phyloP scores from a whole-genome alignment of 805 yeast genomes.

The Torulaspora microellipsoides region DNA sequence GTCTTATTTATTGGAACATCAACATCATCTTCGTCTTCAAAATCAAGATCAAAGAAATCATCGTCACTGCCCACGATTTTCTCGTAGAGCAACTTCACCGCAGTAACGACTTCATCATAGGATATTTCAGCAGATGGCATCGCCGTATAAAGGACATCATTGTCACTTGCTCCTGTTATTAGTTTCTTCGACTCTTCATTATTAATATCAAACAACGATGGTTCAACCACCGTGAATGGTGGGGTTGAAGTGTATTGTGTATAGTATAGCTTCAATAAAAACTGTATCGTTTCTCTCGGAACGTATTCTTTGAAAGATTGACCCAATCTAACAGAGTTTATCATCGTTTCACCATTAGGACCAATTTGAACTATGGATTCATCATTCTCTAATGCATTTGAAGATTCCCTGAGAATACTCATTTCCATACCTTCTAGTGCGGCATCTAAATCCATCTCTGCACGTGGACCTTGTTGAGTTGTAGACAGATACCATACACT shows the following conservation, averaged over 20 bases:
- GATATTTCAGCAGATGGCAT: conserved; percentile 84
- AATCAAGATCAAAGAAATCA: conserved; percentile 93
- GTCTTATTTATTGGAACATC: conserved; percentile 5
- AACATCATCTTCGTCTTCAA: conserved; percentile 82
- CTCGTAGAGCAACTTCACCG: conserved; percentile 69
- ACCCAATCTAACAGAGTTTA: conserved; percentile 81
- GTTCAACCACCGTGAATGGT: conserved; percentile 49
- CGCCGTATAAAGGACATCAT: conserved; percentile 46
- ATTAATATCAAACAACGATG: conserved; percentile 38
- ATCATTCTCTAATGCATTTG: conserved; percentile 50
- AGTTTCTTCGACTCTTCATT: conserved; percentile 26
- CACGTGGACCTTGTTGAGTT: conserved; percentile 62
- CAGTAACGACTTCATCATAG: conserved; percentile 85
- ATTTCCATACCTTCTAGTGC: conserved; percentile 79
- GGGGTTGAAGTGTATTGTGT: conserved; percentile 55
- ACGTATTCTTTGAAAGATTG: conserved; percentile 79
- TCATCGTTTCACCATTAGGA: conserved; percentile 60
- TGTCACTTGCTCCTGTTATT: conserved; percentile 42
- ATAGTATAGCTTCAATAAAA: conserved; percentile 56
- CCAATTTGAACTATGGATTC: conserved; percentile 51
- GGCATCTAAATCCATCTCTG: conserved; percentile 70
- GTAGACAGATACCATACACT: conserved; percentile 88
- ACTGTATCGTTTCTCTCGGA: conserved; percentile 67
- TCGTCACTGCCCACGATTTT: conserved; percentile 88
- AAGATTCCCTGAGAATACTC: conserved; percentile 74